Conservation (phyloP, 2,329 filamentous ascomycete genomes). For the Coleophoma crateriformis region DNA sequence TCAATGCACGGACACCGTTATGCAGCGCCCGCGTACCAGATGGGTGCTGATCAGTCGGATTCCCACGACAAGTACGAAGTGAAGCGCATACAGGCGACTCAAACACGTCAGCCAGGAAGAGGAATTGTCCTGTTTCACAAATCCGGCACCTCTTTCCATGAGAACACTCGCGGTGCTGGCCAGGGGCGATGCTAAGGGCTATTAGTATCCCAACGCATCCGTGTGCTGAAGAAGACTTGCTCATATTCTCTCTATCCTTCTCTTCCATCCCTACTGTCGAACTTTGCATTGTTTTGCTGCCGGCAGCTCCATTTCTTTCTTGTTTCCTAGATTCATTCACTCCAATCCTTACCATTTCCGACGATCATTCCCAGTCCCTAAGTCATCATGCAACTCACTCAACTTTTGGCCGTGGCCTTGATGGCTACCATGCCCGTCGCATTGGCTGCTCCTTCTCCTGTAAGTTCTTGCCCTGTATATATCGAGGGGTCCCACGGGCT, state of each 20-base stretch:
- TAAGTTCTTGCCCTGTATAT: background rate
- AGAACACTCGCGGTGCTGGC: background rate
- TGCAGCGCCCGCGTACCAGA: background rate
- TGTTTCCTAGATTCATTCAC: background rate
- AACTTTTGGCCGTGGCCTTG: conserved; percentile 7
- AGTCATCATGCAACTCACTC: conserved; percentile 1
- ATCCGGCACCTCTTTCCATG: background rate
- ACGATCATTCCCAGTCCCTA: background rate
- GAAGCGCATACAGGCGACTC: background rate
- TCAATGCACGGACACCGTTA: background rate
- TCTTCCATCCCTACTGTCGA: background rate
- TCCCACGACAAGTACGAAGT: background rate
- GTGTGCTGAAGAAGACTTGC: background rate
- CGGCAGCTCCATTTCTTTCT: background rate
- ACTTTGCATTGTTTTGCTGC: background rate
- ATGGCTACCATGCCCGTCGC: conserved; percentile 2
- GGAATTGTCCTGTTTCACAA: background rate
- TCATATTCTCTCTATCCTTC: background rate
- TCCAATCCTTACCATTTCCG: background rate
- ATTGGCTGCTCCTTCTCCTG: conserved; percentile 7
- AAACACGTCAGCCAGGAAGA: background rate
- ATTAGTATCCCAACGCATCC: background rate
- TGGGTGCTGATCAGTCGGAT: background rate
- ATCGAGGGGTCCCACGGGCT: background rate
- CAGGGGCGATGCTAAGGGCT: too few species aligned